A percentile compares a stretch with the other conserved stretches of the same genome.
phyloP scores from a whole-genome alignment of 225 moss, liverwort and hornwort species.

The Polytrichum formosum region DNA sequence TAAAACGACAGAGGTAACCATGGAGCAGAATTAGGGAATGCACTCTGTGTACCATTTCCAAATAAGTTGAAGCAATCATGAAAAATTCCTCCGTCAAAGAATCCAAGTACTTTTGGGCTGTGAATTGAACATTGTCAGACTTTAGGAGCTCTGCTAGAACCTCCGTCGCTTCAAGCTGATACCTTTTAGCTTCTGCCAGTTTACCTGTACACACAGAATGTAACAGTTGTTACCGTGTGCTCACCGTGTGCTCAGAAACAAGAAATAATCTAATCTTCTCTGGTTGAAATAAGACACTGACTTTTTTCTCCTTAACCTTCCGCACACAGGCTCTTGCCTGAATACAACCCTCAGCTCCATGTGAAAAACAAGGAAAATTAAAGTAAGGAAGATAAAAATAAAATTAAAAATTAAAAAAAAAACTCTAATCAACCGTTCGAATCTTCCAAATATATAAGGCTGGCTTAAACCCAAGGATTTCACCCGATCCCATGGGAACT shows the following conservation, averaged over 20 bases:
- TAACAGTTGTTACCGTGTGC: no score
- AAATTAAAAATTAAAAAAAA: no score
- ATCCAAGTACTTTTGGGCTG: conserved; percentile 70
- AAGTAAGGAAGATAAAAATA: no score
- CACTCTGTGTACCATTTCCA: conserved; percentile 69
- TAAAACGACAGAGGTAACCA: not conserved
- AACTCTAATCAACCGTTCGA: no score
- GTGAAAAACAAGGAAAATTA: no score
- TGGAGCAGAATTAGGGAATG: not conserved
- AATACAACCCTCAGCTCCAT: no score
- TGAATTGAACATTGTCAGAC: conserved; percentile 51
- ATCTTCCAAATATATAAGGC: no score
- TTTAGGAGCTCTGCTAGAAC: conserved; percentile 92
- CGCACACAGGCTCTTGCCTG: no score
- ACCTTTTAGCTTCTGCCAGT: conserved; percentile 57
- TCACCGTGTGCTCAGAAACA: not conserved
- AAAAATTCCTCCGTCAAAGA: conserved; percentile 90
- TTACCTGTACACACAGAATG: conserved; percentile 32
- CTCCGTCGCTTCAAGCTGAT: conserved; percentile 88
- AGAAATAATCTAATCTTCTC: not conserved
- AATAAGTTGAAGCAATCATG: conserved; percentile 90
- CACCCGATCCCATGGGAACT: no score
- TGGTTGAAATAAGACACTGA: no score
- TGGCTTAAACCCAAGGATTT: no score
- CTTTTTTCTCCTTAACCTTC: no score